Conservation (phyloP, 2,329 filamentous ascomycete species). For the Calonectria pseudoturangicola region DNA sequence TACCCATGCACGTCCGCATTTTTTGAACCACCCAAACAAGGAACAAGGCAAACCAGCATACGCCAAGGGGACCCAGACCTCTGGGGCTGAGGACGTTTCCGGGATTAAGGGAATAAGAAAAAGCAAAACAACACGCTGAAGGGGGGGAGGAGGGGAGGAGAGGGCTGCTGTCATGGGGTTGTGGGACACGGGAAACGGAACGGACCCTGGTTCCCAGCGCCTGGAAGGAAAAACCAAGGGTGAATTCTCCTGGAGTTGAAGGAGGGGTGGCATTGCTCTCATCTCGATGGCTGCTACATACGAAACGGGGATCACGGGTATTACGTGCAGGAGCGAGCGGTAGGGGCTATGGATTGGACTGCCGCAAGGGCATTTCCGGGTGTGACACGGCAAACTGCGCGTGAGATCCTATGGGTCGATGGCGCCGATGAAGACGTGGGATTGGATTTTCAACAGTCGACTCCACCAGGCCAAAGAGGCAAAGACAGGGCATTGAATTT, state of each 20-base stretch:
- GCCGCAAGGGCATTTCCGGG: conserved; percentile 26
- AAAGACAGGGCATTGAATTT: conserved; percentile 8
- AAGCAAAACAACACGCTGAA: not conserved
- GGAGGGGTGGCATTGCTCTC: conserved; percentile 6
- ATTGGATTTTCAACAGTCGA: conserved; percentile 14
- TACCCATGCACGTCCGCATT: conserved; percentile 23
- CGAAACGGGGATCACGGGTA: conserved; percentile 30
- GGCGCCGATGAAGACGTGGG: conserved; percentile 25
- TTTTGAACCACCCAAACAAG: conserved; percentile 18
- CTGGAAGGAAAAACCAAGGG: conserved; percentile 7
- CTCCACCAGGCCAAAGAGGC: conserved; percentile 18
- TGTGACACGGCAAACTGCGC: conserved; percentile 29
- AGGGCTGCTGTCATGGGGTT: conserved; percentile 5
- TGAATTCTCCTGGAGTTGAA: not conserved
- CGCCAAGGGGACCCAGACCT: conserved; percentile 19
- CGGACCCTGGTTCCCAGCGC: conserved; percentile 13
- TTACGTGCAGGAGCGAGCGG: conserved; percentile 31
- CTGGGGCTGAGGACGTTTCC: conserved; percentile 25
- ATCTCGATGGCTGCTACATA: conserved; percentile 22
- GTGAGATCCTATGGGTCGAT: conserved; percentile 30
- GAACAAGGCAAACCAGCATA: conserved; percentile 24
- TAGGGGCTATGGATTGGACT: conserved; percentile 22
- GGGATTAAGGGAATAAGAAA: conserved; percentile 22
- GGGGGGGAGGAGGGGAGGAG: not conserved
- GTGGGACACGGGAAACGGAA: conserved; percentile 6